Conservation (phyloP, 257 asterid species). For the Solanum pinnatisectum region DNA sequence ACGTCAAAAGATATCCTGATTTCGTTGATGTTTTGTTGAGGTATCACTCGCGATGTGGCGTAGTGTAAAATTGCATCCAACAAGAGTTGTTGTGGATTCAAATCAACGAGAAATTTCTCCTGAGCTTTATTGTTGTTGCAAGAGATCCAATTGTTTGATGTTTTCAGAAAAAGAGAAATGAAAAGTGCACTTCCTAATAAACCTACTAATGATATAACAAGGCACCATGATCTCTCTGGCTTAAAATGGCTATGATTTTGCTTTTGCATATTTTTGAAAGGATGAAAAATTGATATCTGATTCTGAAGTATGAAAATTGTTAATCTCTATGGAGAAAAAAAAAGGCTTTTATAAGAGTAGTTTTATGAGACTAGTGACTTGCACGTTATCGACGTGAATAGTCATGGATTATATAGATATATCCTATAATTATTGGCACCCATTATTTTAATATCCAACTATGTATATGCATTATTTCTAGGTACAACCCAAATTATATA, state of each 20-base stretch:
- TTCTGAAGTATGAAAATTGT: not conserved
- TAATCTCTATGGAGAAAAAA: not conserved
- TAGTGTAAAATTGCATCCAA: slow-evolving; percentile 21
- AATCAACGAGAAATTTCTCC: not conserved
- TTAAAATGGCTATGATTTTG: slow-evolving; percentile 1
- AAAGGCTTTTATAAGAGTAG: not conserved
- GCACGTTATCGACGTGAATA: not conserved
- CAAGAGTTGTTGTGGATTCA: not conserved
- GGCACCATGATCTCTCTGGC: slow-evolving; percentile 27
- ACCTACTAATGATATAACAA: slow-evolving; percentile 23
- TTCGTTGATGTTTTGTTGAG: slow-evolving; percentile 20
- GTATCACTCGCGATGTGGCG: slow-evolving; percentile 19
- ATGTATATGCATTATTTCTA: not conserved
- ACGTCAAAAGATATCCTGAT: slow-evolving; percentile 26
- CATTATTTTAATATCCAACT: not conserved
- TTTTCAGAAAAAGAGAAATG: not conserved
- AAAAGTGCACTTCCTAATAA: slow-evolving; percentile 33
- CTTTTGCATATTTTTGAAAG: slow-evolving; percentile 21
- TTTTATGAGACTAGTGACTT: not conserved
- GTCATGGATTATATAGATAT: not conserved
- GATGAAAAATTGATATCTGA: not conserved
- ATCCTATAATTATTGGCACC: not conserved
- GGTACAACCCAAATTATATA: not conserved
- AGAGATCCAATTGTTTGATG: not conserved
- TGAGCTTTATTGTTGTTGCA: not conserved